Percentiles rank a stretch among this genome's conserved stretches.
phyloP scores from a whole-genome alignment of 1,284 basidiomycete genomes.

The Ceratobasidium sp. region DNA sequence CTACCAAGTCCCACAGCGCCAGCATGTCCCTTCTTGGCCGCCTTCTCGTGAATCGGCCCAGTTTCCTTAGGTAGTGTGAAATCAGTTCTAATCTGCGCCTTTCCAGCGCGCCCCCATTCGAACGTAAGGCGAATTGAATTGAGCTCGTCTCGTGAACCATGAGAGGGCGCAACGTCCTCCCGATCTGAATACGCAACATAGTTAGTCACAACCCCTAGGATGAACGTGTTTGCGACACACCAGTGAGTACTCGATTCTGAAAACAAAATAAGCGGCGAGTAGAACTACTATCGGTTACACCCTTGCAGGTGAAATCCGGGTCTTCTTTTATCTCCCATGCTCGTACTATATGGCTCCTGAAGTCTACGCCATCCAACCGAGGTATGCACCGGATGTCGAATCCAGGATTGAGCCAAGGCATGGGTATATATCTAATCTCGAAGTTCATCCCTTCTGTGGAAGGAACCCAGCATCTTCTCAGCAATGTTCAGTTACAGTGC shows the following conservation, averaged over 20 bases:
- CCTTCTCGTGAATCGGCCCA: slow-evolving; percentile 9
- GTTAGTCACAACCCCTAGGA: background rate
- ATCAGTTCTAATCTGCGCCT: background rate
- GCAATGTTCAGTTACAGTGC: background rate
- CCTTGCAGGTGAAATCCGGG: background rate
- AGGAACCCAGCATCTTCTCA: slow-evolving; percentile 26
- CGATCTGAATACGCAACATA: background rate
- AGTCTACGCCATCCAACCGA: background rate
- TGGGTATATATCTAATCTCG: background rate
- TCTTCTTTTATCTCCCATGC: background rate
- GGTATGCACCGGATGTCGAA: background rate
- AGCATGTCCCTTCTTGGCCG: slow-evolving; percentile 10
- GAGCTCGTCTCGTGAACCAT: background rate
- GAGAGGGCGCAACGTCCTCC: background rate
- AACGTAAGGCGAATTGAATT: slow-evolving; percentile 4
- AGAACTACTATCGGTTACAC: background rate
- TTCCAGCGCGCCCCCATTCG: background rate
- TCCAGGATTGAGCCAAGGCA: background rate
- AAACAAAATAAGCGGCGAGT: background rate
- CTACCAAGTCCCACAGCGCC: slow-evolving; percentile 1
- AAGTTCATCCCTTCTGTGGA: slow-evolving; percentile 21
- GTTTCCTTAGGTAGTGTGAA: background rate
- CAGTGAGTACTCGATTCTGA: background rate
- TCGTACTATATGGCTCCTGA: background rate
- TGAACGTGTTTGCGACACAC: background rate